Evolutionary conservation across 345 rosid species (phyloP).

Genomic region (Triadica sebifera): DNA sequence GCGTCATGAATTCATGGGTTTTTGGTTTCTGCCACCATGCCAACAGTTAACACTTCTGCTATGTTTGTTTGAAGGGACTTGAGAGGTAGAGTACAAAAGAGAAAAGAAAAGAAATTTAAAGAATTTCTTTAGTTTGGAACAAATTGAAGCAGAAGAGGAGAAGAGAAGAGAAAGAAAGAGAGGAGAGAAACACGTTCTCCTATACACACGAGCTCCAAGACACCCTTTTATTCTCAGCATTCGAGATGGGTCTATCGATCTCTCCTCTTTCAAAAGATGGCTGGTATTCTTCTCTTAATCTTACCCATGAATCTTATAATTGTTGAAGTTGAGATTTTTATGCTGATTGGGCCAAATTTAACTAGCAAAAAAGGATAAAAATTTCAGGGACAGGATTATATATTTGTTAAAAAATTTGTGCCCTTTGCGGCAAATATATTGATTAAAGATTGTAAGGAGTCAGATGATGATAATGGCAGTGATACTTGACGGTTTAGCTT

Average conservation of each 20-base stretch:
- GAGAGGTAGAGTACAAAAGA: no score
- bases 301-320: not conserved
- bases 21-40: not conserved
- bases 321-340: not conserved
- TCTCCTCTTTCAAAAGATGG: constrained; percentile 69
- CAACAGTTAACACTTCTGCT: not conserved
- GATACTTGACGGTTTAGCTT: constrained; percentile 57
- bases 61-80: no score
- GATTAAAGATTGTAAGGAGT: constrained; percentile 60
- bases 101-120: no score
- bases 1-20: not conserved
- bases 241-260: constrained; percentile 70
- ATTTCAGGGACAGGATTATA: constrained; percentile 80
- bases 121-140: no score
- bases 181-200: constrained; percentile 53
- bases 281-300: constrained; percentile 44
- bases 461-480: constrained; percentile 56
- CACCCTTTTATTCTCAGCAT: constrained; percentile 42
- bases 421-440: constrained; percentile 68
- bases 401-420: constrained; percentile 67
- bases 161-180: no score
- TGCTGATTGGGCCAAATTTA: not conserved
- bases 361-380: not conserved
- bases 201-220: constrained; percentile 59
- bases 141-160: no score